A percentile compares a stretch with the other conserved stretches of the same genome.
phyloP scores from a whole-genome alignment of 768 basidiomycete genomes.

The Lentinus brumalis region DNA sequence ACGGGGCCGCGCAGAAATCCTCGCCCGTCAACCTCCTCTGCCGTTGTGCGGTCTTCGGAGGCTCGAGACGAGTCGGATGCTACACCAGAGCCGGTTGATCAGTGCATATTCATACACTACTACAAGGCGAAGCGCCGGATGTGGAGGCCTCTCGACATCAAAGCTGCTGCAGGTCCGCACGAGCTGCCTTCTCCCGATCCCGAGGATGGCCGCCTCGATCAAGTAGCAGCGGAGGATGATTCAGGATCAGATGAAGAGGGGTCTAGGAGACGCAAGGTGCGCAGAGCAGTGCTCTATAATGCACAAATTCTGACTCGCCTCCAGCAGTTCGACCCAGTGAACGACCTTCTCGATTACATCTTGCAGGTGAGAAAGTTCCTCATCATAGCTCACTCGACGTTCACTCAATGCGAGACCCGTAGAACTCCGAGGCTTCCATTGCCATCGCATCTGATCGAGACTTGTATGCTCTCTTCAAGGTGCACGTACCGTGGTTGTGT shows the following conservation, averaged over 20 bases:
- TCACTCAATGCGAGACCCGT: no score
- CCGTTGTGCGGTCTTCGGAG: neutral
- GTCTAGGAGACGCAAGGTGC: no score
- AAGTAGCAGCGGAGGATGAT: neutral
- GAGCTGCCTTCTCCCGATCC: neutral
- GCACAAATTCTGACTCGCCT: neutral
- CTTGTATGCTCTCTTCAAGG: constrained; percentile 8
- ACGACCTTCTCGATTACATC: constrained; percentile 17
- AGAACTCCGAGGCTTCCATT: constrained; percentile 10
- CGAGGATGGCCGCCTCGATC: neutral
- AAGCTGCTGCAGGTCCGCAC: constrained; percentile 15
- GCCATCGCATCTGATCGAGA: constrained; percentile 14
- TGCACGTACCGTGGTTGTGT: neutral
- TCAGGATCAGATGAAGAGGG: neutral
- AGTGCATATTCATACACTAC: constrained; percentile 18
- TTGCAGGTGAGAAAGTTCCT: constrained; percentile 3
- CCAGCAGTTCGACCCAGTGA: constrained; percentile 13
- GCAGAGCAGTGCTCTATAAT: no score
- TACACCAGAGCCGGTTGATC: constrained; percentile 4
- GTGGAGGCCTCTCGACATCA: neutral
- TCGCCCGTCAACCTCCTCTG: no score
- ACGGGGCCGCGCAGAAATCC: neutral
- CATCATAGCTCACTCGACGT: no score
- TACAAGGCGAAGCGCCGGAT: constrained; percentile 15
- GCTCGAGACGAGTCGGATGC: neutral